These are phyloP conservation scores for Xylariales sp. DNA, from an alignment of 2,329 filamentous ascomycete genomes.

Conservation along the genomic window DNA sequence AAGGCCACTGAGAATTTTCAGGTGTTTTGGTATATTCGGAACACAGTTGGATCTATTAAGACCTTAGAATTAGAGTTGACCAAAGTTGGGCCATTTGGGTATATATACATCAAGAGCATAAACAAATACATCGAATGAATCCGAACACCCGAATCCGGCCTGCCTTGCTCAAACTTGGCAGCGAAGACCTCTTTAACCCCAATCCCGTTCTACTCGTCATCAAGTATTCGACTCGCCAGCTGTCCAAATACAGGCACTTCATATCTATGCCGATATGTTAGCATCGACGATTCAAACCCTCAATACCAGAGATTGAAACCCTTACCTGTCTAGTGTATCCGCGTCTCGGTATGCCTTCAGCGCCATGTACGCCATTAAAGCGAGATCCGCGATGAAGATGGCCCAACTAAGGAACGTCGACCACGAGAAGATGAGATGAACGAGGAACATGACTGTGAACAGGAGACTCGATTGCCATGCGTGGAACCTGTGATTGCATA, in stretches of 20 bases:
- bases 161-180: no score
- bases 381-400: constrained; percentile 71
- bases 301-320: constrained; percentile 7
- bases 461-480: constrained; percentile 90
- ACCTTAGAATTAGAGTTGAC: no score
- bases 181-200: no score
- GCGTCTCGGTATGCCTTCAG: constrained; percentile 81
- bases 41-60: no score
- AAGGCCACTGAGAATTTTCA: no score
- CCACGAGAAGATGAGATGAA: constrained; percentile 86
- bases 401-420: constrained; percentile 79
- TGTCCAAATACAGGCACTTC: constrained; percentile 84
- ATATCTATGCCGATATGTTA: constrained; percentile 49
- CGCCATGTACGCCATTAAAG: constrained; percentile 70
- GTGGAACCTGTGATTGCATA: no score
- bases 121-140: no score
- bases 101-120: no score
- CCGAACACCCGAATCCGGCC: no score
- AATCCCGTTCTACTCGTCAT: constrained; percentile 63
- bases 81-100: no score
- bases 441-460: constrained; percentile 68
- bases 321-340: constrained; percentile 57
- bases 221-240: constrained; percentile 82
- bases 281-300: background rate
- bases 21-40: no score